Conservation (phyloP, 495 filamentous ascomycete genomes). For the Paragyromitra xinjiangensis region DNA sequence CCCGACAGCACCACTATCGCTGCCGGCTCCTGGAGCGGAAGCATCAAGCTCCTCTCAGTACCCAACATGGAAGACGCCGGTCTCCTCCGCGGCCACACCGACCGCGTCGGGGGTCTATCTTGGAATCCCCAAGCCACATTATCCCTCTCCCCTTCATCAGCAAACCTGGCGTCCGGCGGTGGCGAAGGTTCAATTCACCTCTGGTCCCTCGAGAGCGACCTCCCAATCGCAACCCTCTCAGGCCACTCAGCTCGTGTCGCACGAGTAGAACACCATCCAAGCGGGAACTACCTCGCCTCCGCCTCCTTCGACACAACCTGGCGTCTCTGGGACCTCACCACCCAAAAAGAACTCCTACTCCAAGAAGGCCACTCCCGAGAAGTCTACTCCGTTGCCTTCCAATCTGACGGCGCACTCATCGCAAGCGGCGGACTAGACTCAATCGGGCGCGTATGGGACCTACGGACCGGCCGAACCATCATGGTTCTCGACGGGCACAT, state of each 20-base stretch:
- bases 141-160: constrained; percentile 73
- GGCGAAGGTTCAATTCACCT: constrained; percentile 90
- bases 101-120: constrained; percentile 85
- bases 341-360: constrained; percentile 79
- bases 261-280: constrained; percentile 93
- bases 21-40: constrained; percentile 89
- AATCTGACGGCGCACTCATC: constrained; percentile 86
- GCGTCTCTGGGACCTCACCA: constrained; percentile 94
- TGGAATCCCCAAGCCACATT: constrained; percentile 90
- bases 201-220: constrained; percentile 86
- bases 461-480: constrained; percentile 91
- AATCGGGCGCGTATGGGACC: constrained; percentile 94
- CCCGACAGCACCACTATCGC: constrained; percentile 85
- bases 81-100: constrained; percentile 80
- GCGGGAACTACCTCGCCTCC: constrained; percentile 86
- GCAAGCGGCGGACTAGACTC: constrained; percentile 92
- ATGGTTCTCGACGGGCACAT: constrained; percentile 91
- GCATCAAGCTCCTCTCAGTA: constrained; percentile 82
- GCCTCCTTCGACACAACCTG: constrained; percentile 97
- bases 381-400: constrained; percentile 87
- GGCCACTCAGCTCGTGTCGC: constrained; percentile 90
- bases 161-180: constrained; percentile 90
- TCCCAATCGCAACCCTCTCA: constrained; percentile 80
- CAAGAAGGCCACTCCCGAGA: constrained; percentile 96
- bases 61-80: constrained; percentile 80